Conservation (phyloP, 805 yeast genomes). For the Saccharomycopsis selenospora region DNA sequence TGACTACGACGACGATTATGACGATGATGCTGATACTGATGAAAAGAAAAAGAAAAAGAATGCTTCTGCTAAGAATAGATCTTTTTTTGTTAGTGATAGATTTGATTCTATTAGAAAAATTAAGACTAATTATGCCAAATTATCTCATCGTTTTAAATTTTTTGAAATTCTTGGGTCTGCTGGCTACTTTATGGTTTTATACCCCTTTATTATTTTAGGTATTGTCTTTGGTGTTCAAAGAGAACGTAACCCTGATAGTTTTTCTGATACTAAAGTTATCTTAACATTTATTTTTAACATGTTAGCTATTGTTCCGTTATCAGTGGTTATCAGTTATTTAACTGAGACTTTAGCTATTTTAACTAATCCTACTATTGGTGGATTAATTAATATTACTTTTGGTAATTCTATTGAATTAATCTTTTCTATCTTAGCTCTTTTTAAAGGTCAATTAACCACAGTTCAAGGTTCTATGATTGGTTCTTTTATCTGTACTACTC, state of each 20-base stretch:
- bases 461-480: constrained; percentile 22
- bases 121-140: constrained; percentile 5
- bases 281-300: constrained; percentile 17
- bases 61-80: not conserved
- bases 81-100: not conserved
- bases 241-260: constrained; percentile 1
- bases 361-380: constrained; percentile 19
- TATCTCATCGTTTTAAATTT: constrained; percentile 5
- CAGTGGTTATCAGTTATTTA: constrained; percentile 15
- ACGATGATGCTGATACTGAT: constrained; percentile 5
- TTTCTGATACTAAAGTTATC: not conserved
- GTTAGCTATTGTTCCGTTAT: constrained; percentile 18
- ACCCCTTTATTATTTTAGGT: constrained; percentile 18
- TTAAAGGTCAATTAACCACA: constrained; percentile 15
- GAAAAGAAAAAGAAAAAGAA: constrained; percentile 4
- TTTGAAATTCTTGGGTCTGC: constrained; percentile 12
- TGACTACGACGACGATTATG: constrained; percentile 8
- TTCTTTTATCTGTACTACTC: constrained; percentile 16
- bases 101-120: constrained; percentile 1
- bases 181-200: constrained; percentile 14
- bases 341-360: constrained; percentile 18
- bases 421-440: constrained; percentile 15
- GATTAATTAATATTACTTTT: constrained; percentile 19
- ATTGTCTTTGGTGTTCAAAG: constrained; percentile 13
- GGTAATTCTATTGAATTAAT: constrained; percentile 21